These are phyloP conservation scores for Hyphodiscus hymeniophilus DNA, from an alignment of 495 filamentous ascomycete species.

Conservation along the genomic window DNA sequence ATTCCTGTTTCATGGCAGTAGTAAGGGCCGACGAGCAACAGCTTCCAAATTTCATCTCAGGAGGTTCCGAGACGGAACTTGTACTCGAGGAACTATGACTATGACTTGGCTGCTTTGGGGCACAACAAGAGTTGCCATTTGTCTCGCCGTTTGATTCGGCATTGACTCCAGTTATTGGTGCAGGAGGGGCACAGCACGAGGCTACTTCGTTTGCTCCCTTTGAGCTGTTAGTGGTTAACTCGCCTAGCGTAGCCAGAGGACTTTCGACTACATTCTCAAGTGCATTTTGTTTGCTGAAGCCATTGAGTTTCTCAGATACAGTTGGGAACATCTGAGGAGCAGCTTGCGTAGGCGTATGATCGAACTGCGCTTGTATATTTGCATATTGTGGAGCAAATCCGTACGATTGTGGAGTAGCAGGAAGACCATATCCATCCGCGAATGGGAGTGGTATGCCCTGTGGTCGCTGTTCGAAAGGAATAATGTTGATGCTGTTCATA, in stretches of 20 bases:
- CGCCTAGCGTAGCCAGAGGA: conserved; percentile 14
- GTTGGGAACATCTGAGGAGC: conserved; percentile 7
- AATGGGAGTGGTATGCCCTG: conserved; percentile 6
- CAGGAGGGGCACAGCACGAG: conserved; percentile 7
- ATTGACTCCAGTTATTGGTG: not conserved
- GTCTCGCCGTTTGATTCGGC: not conserved
- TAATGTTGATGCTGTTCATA: conserved; percentile 32
- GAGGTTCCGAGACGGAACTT: conserved; percentile 11
- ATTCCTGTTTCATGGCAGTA: conserved; percentile 8
- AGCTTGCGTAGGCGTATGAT: conserved; percentile 11
- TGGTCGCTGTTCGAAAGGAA: conserved; percentile 13
- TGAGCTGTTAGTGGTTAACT: not conserved
- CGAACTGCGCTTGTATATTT: conserved; percentile 11
- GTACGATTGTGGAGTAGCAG: conserved; percentile 6
- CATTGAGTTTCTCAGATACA: not conserved
- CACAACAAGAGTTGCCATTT: conserved; percentile 16
- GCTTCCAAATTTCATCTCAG: conserved; percentile 6
- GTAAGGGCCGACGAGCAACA: conserved; percentile 17
- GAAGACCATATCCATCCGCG: conserved; percentile 10
- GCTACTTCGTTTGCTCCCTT: not conserved
- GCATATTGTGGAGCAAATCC: conserved; percentile 16
- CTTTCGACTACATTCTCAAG: conserved; percentile 17
- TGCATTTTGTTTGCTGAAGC: not conserved
- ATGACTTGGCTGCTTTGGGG: conserved; percentile 16
- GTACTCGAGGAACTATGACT: conserved; percentile 14